Percentiles rank a stretch among this genome's conserved stretches.
phyloP scores from a whole-genome alignment of 2,329 filamentous ascomycete species.

The Akanthomyces muscarius region DNA sequence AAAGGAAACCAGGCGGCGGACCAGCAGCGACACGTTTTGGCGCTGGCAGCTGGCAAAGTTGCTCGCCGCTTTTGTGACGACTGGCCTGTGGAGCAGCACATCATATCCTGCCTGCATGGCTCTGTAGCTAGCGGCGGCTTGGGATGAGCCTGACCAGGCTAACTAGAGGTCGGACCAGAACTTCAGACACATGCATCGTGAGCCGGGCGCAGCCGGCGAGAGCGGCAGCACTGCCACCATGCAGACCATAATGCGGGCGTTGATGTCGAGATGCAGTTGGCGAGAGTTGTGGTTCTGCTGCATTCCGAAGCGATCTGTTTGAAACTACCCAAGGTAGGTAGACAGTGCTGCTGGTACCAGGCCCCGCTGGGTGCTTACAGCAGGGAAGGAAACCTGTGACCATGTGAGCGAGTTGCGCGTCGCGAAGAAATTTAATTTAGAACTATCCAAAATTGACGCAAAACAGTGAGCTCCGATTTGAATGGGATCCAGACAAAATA shows the following conservation, averaged over 20 bases:
- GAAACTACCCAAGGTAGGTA: too few species aligned
- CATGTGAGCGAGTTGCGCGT: too few species aligned
- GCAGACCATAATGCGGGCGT: neutral
- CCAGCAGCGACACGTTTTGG: neutral
- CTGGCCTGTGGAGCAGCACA: neutral
- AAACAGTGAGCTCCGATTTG: too few species aligned
- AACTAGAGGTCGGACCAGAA: neutral
- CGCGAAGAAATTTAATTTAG: too few species aligned
- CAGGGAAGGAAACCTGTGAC: too few species aligned
- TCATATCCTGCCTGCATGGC: neutral
- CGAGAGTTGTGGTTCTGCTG: too few species aligned
- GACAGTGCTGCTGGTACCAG: too few species aligned
- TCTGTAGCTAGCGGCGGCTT: neutral
- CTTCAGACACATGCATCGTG: neutral
- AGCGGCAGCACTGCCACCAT: conserved; percentile 8
- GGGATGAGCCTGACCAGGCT: conserved; percentile 12
- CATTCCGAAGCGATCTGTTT: too few species aligned
- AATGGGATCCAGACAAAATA: too few species aligned
- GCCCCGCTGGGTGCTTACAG: too few species aligned
- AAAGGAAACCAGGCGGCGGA: conserved; percentile 10
- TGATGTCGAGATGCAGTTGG: neutral
- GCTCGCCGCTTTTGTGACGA: conserved; percentile 13
- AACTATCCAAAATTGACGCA: too few species aligned
- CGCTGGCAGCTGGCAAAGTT: conserved; percentile 3
- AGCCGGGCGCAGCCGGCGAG: conserved; percentile 3